Evolutionary conservation across 2,329 filamentous ascomycete genomes (phyloP).

Genomic region (Aspergillus tamarii): DNA sequence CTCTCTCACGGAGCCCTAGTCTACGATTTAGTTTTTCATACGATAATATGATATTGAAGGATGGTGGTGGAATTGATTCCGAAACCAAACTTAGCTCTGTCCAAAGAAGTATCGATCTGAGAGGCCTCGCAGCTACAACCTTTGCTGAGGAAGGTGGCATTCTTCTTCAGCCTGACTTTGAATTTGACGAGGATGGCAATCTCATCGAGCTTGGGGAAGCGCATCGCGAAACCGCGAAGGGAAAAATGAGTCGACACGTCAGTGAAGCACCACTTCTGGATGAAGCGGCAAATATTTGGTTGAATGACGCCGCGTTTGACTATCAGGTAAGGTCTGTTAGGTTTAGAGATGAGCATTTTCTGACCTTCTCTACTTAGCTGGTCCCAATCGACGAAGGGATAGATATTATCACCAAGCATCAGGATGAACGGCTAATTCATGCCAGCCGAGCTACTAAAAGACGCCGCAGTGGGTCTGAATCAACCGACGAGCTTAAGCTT

Average conservation of each 20-base stretch:
- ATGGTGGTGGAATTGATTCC: conserved; percentile 42
- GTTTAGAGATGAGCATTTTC: neutral
- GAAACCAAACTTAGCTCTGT: conserved; percentile 46
- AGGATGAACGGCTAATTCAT: neutral
- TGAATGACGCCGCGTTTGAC: conserved; percentile 38
- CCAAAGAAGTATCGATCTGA: conserved; percentile 36
- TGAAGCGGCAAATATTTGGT: conserved; percentile 36
- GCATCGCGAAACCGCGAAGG: conserved; percentile 12
- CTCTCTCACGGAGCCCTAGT: conserved; percentile 27
- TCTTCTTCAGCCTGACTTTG: conserved; percentile 60
- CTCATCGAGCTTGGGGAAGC: conserved; percentile 51
- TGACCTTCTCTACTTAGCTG: conserved; percentile 18
- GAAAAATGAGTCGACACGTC: conserved; percentile 16
- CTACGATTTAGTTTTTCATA: conserved; percentile 54
- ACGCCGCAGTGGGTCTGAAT: neutral
- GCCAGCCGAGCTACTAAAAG: conserved; percentile 3
- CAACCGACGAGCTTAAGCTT: neutral
- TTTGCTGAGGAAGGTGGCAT: conserved; percentile 49
- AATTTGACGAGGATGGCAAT: conserved; percentile 65
- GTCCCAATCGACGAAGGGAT: conserved; percentile 37
- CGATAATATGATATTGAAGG: conserved; percentile 44
- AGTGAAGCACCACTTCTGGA: conserved; percentile 43
- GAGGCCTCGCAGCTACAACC: conserved; percentile 25
- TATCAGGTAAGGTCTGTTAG: conserved; percentile 17
- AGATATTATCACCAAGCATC: conserved; percentile 14